Evolutionary conservation across 2,329 filamentous ascomycete species (phyloP), one percentile per base, ranked within the genome.

Genomic region (Fusarium phyllophilum): DNA sequence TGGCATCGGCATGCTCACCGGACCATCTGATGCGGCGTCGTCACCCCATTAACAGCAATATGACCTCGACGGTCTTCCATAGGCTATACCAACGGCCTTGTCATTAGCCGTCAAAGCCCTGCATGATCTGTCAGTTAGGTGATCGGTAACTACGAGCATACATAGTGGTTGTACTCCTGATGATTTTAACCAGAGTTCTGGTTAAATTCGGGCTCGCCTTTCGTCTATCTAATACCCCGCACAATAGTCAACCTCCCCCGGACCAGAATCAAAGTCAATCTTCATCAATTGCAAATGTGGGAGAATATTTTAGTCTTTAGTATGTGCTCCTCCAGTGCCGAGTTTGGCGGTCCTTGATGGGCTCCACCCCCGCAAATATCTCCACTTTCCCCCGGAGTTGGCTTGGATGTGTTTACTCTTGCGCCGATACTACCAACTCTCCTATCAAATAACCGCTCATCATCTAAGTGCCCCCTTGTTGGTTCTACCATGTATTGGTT

Each of bases 101-200:
- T 48, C 7, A 48, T 48, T 52, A 52, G n/a, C 49, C 33, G n/a
- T 17, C 10, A 10, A 18, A 36, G 18, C 13, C n/a, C n/a, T 22
- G 33, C 11, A 2, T 38, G 6, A 34, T 13, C n/a, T 11, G 8
- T 15, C 12, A 20, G 6, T 5, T 9, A 10, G 13, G 17, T 26
- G 49, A 26, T 22, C 11, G 22, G 18, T 24, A 17, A 12, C 12
- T 22, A 20, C 13, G 38, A 18, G 33, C 17, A 20, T 22, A 38
- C n/a, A 20, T 22, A 38, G n/a, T 52, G 24, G 13, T 22, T 36
- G 31, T 22, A 26, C n/a, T 52, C 33, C 8, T 38, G 18, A 26
- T 22, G 10, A 52, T n/a, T 38, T 52, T 52, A 52, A 17, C 49
- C 49, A 52, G 33, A 36, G 33, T 52, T 52, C n/a, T 52, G 49